phyloP scores from a whole-genome alignment of 495 filamentous ascomycete genomes.

The Xylaria palmicola region DNA sequence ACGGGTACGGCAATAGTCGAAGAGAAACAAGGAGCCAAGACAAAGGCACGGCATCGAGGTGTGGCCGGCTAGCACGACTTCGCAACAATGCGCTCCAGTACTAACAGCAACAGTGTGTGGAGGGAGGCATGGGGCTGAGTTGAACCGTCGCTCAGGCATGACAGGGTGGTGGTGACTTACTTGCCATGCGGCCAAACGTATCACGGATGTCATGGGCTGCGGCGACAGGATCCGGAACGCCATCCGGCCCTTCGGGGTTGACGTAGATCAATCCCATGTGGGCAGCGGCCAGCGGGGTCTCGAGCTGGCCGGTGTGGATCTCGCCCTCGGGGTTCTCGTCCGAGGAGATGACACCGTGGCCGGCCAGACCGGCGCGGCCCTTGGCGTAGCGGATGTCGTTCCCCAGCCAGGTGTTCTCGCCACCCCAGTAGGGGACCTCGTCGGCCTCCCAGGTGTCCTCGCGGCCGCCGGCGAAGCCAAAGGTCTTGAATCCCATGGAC shows the following conservation, averaged over 20 bases:
- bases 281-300: slow-evolving; percentile 61
- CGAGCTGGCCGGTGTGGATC: slow-evolving; percentile 60
- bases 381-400: slow-evolving; percentile 63
- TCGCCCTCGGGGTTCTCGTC: slow-evolving; percentile 47
- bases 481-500: slow-evolving; percentile 71
- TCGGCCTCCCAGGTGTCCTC: slow-evolving; percentile 69
- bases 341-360: slow-evolving; percentile 44
- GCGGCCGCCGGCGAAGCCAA: slow-evolving; percentile 70
- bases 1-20: no score
- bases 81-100: no score
- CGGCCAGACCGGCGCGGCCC: slow-evolving; percentile 45
- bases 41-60: no score
- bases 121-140: no score
- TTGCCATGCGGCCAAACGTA: slow-evolving; percentile 73
- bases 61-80: no score
- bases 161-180: slow-evolving; percentile 1
- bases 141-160: no score
- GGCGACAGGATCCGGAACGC: slow-evolving; percentile 63
- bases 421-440: slow-evolving; percentile 72
- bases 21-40: no score
- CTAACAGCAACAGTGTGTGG: no score
- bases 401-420: slow-evolving; percentile 67
- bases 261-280: slow-evolving; percentile 78
- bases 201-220: slow-evolving; percentile 66
- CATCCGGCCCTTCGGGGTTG: slow-evolving; percentile 74